phyloP scores from a whole-genome alignment of 164 flowering plant species.

The Aristolochia californica region DNA sequence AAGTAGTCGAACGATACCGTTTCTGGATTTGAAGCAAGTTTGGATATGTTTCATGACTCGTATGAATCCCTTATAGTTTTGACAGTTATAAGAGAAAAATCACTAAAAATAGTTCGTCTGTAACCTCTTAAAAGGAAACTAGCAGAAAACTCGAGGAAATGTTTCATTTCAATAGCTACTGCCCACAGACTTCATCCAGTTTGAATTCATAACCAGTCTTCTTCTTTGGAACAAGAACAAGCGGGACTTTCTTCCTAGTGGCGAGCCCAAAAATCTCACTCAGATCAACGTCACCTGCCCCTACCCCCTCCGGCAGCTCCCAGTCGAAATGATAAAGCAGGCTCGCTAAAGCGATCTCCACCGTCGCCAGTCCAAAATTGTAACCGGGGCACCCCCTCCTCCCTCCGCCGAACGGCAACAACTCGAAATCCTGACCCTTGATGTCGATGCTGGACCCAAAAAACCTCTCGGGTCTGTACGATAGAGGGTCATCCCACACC shows the following conservation, averaged over 20 bases:
- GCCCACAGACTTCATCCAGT: not conserved
- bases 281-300: not conserved
- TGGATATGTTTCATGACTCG: too few species aligned
- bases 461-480: not conserved
- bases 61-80: too few species aligned
- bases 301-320: slow-evolving; percentile 1
- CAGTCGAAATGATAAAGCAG: not conserved
- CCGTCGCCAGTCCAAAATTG: not conserved
- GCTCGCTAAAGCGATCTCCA: not conserved
- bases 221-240: not conserved
- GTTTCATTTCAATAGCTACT: too few species aligned
- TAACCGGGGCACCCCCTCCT: slow-evolving; percentile 2
- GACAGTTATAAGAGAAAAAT: too few species aligned
- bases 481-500: slow-evolving; percentile 1
- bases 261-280: not conserved
- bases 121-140: too few species aligned
- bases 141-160: too few species aligned
- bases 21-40: too few species aligned
- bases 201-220: not conserved
- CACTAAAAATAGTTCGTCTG: too few species aligned
- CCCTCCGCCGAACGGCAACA: not conserved
- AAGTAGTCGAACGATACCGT: too few species aligned
- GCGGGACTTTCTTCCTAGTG: slow-evolving; percentile 1
- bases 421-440: not conserved
- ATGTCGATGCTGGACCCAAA: not conserved